Percentiles rank a stretch among this genome's conserved stretches.
phyloP scores from a whole-genome alignment of 1,284 basidiomycete genomes.

The Apiotrichum sp. region DNA sequence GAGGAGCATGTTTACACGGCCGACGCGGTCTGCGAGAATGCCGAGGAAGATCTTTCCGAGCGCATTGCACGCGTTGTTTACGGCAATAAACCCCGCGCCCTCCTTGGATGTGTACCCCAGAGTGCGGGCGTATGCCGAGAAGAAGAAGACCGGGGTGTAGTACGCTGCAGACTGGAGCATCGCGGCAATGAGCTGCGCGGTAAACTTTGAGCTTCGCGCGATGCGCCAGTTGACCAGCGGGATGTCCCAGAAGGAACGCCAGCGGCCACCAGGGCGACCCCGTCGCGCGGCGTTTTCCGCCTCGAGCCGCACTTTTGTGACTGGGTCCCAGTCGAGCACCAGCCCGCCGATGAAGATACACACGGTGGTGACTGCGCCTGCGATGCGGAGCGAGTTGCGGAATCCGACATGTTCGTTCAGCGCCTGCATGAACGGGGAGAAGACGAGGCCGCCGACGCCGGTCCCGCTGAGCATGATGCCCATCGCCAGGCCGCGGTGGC shows the following conservation, averaged over 20 bases:
- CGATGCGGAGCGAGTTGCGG: slow-evolving; percentile 23
- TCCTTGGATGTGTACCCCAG: slow-evolving; percentile 16
- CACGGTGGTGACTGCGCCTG: slow-evolving; percentile 17
- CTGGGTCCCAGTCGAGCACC: slow-evolving; percentile 29
- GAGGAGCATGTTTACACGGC: slow-evolving; percentile 41
- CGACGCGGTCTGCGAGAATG: slow-evolving; percentile 35
- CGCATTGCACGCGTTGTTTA: slow-evolving; percentile 31
- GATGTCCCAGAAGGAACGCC: slow-evolving; percentile 13
- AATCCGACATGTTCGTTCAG: slow-evolving; percentile 23
- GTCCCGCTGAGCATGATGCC: slow-evolving; percentile 33
- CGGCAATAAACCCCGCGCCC: slow-evolving; percentile 30
- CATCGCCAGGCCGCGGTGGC: slow-evolving; percentile 27
- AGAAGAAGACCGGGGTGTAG: slow-evolving; percentile 35
- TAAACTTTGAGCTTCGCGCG: slow-evolving; percentile 20
- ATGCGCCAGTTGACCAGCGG: slow-evolving; percentile 29
- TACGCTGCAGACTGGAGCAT: slow-evolving; percentile 27
- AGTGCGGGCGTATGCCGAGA: slow-evolving; percentile 27
- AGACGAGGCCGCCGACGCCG: slow-evolving; percentile 31
- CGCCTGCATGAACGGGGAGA: slow-evolving; percentile 25
- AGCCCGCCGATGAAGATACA: slow-evolving; percentile 10
- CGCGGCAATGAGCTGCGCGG: slow-evolving; percentile 19
- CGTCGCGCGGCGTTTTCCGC: slow-evolving; percentile 6
- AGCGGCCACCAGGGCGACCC: neutral
- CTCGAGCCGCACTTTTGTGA: slow-evolving; percentile 15
- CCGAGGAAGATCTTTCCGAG: slow-evolving; percentile 42